Base-by-base conservation (phyloP, 345 rosid species). In the Rhodamnia argentea region DNA sequence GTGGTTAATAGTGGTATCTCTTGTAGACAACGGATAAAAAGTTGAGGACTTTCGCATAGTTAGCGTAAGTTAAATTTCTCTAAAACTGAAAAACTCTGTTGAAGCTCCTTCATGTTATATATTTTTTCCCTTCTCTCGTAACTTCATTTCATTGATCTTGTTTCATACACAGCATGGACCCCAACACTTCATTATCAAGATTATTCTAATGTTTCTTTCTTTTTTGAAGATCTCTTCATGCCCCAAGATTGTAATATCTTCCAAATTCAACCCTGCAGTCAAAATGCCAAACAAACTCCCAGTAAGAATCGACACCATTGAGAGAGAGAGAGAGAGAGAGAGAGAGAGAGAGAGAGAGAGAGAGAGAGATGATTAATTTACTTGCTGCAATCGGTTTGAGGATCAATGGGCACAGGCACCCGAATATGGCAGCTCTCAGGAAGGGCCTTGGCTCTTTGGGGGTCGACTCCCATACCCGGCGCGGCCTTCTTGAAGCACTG, bases 361-460 rank as follows among this genome's bases (percentile, higher is more conserved):
- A 82, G 83, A 52, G 32, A 42, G n/a, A 70, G 24, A 70, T 0
- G 6, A 18, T 37, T 37, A 70, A 70, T 18, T 88, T 83, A 89
- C 92, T 44, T 89, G 87, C 42, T 59, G 84, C 90, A 90, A 23
- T 89, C 87, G 10, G 87, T n/a, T 5, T n/a, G 23, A 2, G 92
- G 91, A 75, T 44, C 88, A 42, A 88, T 75, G 13, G 91, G 89
- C 29, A 87, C 88, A 3, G 86, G 62, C 53, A 83, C 55, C 18
- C 37, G 20, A 51, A 90, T 55, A 56, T 86, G 76, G 60, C 92
- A 89, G 6, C 26, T 2, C 0, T 50, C 86, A 29, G 91, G 87
- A 64, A 90, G 82, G 27, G 74, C 55, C 87, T 82, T 88, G 75
- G 88, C 89, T 83, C 26, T 87, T 1, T 87, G 86, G 83, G 86